Conservation (phyloP, 495 filamentous ascomycete species). For the Aspergillus cavernicola region DNA sequence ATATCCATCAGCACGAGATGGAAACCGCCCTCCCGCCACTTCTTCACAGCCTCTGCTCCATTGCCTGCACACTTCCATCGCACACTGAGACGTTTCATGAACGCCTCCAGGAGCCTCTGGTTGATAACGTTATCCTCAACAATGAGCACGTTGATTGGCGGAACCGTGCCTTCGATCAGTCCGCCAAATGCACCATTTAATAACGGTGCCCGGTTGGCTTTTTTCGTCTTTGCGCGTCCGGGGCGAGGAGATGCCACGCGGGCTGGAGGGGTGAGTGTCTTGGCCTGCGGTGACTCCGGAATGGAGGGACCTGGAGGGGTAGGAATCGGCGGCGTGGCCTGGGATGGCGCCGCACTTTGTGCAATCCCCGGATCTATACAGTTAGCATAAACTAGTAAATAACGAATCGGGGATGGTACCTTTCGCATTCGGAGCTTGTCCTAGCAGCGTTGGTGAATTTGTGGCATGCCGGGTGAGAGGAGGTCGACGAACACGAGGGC, state of each 20-base stretch:
- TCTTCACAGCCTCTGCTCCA: slow-evolving; percentile 84
- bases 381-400: slow-evolving; percentile 16
- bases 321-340: slow-evolving; percentile 31
- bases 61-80: slow-evolving; percentile 98
- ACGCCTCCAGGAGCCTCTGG: slow-evolving; percentile 83
- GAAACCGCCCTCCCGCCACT: slow-evolving; percentile 93
- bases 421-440: slow-evolving; percentile 26
- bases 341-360: slow-evolving; percentile 22
- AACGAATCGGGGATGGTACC: slow-evolving; percentile 13
- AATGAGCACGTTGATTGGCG: slow-evolving; percentile 95
- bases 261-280: slow-evolving; percentile 34
- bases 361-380: slow-evolving; percentile 26
- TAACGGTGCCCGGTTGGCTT: slow-evolving; percentile 21
- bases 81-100: slow-evolving; percentile 94
- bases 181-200: slow-evolving; percentile 48
- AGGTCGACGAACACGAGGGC: slow-evolving; percentile 44
- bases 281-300: slow-evolving; percentile 36
- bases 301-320: slow-evolving; percentile 37
- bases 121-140: slow-evolving; percentile 99
- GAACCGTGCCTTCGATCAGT: slow-evolving; percentile 79
- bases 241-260: slow-evolving; percentile 39
- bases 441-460: slow-evolving; percentile 70
- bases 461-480: slow-evolving; percentile 65
- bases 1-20: slow-evolving; percentile 99
- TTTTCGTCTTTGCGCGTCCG: slow-evolving; percentile 44